Base-by-base conservation (phyloP, 176 grass and related monocot species). In the Cymbopogon citratus region DNA sequence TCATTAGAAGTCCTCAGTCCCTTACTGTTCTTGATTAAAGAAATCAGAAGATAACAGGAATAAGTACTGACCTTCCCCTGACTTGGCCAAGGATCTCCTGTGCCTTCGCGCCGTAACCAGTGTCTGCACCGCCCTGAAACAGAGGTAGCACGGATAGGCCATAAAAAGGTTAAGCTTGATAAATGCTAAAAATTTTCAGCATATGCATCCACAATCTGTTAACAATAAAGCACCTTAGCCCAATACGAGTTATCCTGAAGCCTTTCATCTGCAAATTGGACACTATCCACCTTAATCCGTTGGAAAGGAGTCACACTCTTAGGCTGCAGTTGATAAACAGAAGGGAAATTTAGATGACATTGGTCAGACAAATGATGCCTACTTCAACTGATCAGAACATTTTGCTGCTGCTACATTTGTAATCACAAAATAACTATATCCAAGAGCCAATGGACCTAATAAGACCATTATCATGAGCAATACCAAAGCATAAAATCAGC, bases 81-180 rank as follows among this genome's bases (percentile, higher is more conserved):
- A 99, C 96, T 93, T 95, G 96, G 19, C 93, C 92, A 88, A 95
- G 96, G 80, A 99, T 25, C 87, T 93, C 91, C 79, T 95, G 92
- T 62, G 96, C 93, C 84, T 99, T 99, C 7, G 96, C 96, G 56
- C 96, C 92, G 4, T 95, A 99, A 68, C 96, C 93, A 78, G 36
- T 80, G 11, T 99, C 90, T 4, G 96, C 96, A 28, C 96, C 96
- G 15, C 73, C 80, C 96, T 99, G 64, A 19, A 70, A 73, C 9
- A 43, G 16, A 44, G 43, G 24, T 5, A 57, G 14, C 39, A 78
- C 25, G 72, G n/a, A 79, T 5, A 63, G 21, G 39, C n/a, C 41
- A 80, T 16, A 34, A 2, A 33, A 28, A 66, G 26, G 33, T 84
- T 77, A 75, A 70, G 7, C 66, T 1, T 59, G 0, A 60, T 10